These are phyloP conservation scores for Mycena indigotica DNA, from an alignment of 768 basidiomycete species.

Conservation along the genomic window DNA sequence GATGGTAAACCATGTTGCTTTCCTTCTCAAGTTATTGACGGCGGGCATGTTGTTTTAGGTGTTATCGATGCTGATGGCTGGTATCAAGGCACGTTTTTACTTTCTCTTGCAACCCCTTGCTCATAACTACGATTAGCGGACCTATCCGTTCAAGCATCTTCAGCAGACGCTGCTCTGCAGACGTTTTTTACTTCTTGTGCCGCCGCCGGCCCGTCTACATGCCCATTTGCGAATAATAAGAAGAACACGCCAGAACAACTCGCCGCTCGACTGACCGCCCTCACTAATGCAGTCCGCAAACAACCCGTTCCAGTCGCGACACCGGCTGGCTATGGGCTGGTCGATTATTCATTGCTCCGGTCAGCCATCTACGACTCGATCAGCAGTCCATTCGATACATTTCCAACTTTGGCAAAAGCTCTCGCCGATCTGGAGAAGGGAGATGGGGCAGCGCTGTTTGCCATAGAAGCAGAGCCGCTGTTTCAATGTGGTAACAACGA, in stretches of 20 bases:
- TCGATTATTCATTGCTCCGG: slow-evolving; percentile 40
- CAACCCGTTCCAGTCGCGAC: slow-evolving; percentile 39
- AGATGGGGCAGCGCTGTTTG: slow-evolving; percentile 27
- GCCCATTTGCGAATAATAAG: slow-evolving; percentile 40
- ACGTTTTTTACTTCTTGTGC: slow-evolving; percentile 26
- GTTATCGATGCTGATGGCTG: slow-evolving; percentile 26
- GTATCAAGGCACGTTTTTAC: slow-evolving; percentile 19
- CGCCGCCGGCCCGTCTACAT: slow-evolving; percentile 29
- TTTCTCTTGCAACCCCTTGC: neutral
- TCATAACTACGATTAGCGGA: slow-evolving; percentile 3
- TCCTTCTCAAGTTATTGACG: neutral
- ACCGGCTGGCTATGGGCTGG: slow-evolving; percentile 34
- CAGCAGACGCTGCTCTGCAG: slow-evolving; percentile 27
- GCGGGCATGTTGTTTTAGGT: neutral
- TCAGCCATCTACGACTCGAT: slow-evolving; percentile 34
- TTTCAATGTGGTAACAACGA: slow-evolving; percentile 20
- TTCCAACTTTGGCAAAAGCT: slow-evolving; percentile 36
- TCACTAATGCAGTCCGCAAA: slow-evolving; percentile 33
- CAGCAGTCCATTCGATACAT: slow-evolving; percentile 38
- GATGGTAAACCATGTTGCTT: slow-evolving; percentile 11
- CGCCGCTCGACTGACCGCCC: slow-evolving; percentile 38
- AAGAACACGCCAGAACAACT: slow-evolving; percentile 35
- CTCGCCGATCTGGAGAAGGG: slow-evolving; percentile 39
- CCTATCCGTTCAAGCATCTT: slow-evolving; percentile 25
- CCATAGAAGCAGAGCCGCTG: slow-evolving; percentile 18